Evolutionary conservation across 2,329 filamentous ascomycete genomes (phyloP), one percentile per base, ranked within the genome.

Genomic region (Fusarium liriodendri): DNA sequence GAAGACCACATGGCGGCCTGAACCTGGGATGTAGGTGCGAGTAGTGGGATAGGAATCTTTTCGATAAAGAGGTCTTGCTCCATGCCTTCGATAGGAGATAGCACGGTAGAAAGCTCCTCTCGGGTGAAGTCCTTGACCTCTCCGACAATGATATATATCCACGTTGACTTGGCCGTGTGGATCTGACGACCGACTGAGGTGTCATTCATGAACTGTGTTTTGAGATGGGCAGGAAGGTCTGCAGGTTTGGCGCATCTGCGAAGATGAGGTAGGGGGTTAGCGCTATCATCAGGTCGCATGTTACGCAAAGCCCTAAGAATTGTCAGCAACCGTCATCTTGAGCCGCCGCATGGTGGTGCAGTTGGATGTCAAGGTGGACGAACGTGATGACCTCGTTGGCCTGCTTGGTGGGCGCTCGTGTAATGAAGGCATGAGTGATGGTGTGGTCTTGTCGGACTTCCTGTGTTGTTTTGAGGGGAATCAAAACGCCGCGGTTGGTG

Each of bases 1-100:
- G 89, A 86, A 29, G 91, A 92, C 94, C 94, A 97, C 80, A 90
- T 85, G 29, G 89, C 89, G 10, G 94, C 93, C 81, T 96, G 93
- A 42, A 92, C 87, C 75, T 92, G 89, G 5, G 93, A 95, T 6
- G 92, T 95, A 2, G 94, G 94, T 27, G 94, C 88, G 52, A 94
- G 85, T 29, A 92, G 85, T 8, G 94, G 94, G 14, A 97, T 92
- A 0, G 90, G 89, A 64, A 94, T 89, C 64, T 87, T 87, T 62
- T 88, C 86, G 60, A 95, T 83, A 77, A 90, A 90, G 54, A 90
- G 84, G 55, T 87, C 84, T 58, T 85, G 83, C 65, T 87, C 86
- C 75, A 89, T 82, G 27, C 85, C 87, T 70, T 90, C 86, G 55
- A 90, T 80, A 25, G 81, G 78, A 37, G 85, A 84, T 67, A 91